Percentiles rank a stretch among this genome's conserved stretches.
Evolutionary conservation across 805 yeast species (phyloP).

Genomic region (Barnettozyma vustinii): DNA sequence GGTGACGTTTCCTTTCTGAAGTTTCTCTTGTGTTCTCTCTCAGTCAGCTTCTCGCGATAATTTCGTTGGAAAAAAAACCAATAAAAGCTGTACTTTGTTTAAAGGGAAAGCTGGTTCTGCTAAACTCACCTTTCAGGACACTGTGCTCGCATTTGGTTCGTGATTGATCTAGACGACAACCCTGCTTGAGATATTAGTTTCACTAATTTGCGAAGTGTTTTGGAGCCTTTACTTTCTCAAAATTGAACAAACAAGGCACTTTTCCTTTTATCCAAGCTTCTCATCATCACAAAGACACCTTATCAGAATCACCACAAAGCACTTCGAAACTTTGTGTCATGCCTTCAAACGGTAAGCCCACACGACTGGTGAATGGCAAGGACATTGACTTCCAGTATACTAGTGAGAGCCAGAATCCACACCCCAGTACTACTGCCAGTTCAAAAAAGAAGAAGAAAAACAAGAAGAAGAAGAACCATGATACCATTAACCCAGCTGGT

Average conservation of each 20-base stretch:
- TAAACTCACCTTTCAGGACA: neutral
- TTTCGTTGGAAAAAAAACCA: neutral
- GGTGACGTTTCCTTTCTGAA: no score
- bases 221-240: neutral
- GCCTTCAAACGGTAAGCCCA: constrained; percentile 2
- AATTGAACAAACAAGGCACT: neutral
- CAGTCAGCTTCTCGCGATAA: neutral
- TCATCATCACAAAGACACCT: neutral
- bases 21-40: no score
- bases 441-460: constrained; percentile 28
- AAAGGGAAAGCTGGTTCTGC: neutral
- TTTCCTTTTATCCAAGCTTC: neutral
- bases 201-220: neutral
- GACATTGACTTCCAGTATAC: constrained; percentile 29
- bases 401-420: neutral
- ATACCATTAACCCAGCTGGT: neutral
- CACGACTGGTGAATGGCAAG: constrained; percentile 24
- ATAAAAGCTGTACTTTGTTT: neutral
- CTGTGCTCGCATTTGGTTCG: neutral
- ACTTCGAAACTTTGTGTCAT: neutral
- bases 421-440: constrained; percentile 1
- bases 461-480: constrained; percentile 26
- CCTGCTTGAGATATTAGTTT: neutral
- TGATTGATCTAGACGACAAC: neutral
- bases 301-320: neutral